Conservation (phyloP, 495 filamentous ascomycete genomes). For the Cercophora samala region DNA sequence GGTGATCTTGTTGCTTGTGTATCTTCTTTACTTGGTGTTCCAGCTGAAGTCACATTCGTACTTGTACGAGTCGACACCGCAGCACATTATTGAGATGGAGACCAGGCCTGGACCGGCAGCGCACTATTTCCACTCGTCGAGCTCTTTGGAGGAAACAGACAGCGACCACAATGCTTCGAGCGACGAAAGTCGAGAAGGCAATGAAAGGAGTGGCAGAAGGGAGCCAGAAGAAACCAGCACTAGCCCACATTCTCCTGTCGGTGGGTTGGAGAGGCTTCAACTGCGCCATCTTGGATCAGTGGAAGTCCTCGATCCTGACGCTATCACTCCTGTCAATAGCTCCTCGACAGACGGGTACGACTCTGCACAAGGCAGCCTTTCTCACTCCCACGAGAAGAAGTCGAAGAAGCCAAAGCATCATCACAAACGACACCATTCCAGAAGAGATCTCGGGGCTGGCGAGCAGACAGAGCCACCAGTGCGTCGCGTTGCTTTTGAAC, state of each 20-base stretch:
- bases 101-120: slow-evolving; percentile 80
- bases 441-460: neutral
- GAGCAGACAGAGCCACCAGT: neutral
- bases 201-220: neutral
- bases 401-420: neutral
- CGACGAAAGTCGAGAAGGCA: neutral
- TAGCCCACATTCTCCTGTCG: too few species aligned
- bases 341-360: neutral
- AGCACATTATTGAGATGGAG: slow-evolving; percentile 85
- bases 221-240: neutral
- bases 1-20: slow-evolving; percentile 80
- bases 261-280: too few species aligned
- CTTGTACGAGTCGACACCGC: slow-evolving; percentile 85
- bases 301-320: neutral
- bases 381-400: neutral
- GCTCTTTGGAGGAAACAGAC: neutral
- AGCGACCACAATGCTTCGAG: neutral
- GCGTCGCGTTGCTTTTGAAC: neutral
- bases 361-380: neutral
- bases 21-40: slow-evolving; percentile 81
- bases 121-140: slow-evolving; percentile 68
- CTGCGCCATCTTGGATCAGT: neutral
- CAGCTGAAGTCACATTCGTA: slow-evolving; percentile 90
- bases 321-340: neutral
- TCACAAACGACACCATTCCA: neutral